Evolutionary conservation across 192 early-diverging fungal genomes (phyloP), one percentile per base, ranked within the genome.

Genomic region (Geranomyces variabilis): DNA sequence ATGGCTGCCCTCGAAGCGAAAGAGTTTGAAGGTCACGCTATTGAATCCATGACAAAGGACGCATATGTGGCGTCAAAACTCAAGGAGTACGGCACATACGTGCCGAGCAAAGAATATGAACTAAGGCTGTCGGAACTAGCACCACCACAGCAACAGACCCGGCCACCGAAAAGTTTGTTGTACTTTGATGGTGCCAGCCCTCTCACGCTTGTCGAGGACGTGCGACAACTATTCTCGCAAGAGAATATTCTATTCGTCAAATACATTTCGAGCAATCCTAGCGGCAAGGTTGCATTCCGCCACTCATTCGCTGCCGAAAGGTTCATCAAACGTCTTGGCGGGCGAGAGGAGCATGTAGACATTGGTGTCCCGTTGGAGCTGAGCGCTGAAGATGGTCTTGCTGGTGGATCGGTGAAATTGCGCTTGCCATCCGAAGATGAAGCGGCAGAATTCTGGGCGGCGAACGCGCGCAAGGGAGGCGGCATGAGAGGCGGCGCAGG

Each of bases 121-220:
- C 55, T 57, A 9, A 57, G 24, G 30, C 58, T 8, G 22, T 29
- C 31, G 22, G 28, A 60, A 29, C 8, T 29, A 28, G 14, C 9
- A 17, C 3, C 58, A 60, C 58, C 58, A 29, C 28, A 4, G 17
- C 58, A 7, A 60, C 58, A 7, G 29, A 7, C 6, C 31, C 58
- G 58, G 30, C 28, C 31, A 26, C 22, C 19, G 30, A 60, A 60
- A 7, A 26, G 28, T 33, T 1, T 64, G 4, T 24, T 64, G 33
- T 45, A 19, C 63, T 46, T 64, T 41, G 43, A 45, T 44, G 22
- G 21, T 4, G 41, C 28, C 3, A 29, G 63, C 43, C 63, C 63
- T 2, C 21, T 64, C 12, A 29, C 63, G 63, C 41, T 64, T 2
- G n/a, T 64, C 8, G 63, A 64, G 28, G 63, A 64, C n/a, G 63